These are phyloP conservation scores for Halenospora varia DNA, from an alignment of 495 filamentous ascomycete genomes.

Conservation along the genomic window DNA sequence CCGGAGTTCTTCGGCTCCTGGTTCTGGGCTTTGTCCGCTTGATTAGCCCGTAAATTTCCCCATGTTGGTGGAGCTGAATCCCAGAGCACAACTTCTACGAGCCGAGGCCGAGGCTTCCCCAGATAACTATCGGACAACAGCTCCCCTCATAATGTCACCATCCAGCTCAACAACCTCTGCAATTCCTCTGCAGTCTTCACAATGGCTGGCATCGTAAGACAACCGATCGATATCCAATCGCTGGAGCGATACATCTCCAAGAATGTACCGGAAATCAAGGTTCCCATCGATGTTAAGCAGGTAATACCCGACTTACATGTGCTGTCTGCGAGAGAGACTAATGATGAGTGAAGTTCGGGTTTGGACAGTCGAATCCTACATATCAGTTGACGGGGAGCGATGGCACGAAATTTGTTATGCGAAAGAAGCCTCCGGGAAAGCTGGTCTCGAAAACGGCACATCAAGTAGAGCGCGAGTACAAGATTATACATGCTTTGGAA, in stretches of 20 bases:
- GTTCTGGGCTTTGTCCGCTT: neutral
- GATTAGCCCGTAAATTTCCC: neutral
- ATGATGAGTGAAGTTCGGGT: constrained; percentile 68
- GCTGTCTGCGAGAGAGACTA: constrained; percentile 1
- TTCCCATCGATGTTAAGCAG: constrained; percentile 85
- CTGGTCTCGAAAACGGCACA: constrained; percentile 91
- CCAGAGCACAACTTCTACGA: neutral
- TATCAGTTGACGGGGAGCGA: constrained; percentile 76
- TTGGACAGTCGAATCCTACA: constrained; percentile 95
- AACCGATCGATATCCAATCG: constrained; percentile 75
- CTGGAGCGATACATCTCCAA: constrained; percentile 73
- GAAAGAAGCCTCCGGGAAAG: constrained; percentile 93
- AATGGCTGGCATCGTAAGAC: constrained; percentile 88
- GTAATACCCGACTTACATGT: constrained; percentile 35
- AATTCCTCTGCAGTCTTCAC: constrained; percentile 4
- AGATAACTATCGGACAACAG: constrained; percentile 2
- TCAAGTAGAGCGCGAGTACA: constrained; percentile 92
- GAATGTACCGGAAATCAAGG: constrained; percentile 73
- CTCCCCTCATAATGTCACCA: neutral
- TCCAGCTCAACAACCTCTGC: neutral
- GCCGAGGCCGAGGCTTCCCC: constrained; percentile 11
- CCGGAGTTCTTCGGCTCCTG: neutral
- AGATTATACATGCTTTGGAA: constrained; percentile 78
- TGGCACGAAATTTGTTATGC: constrained; percentile 71
- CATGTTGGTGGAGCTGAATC: neutral